A percentile compares a stretch with the other conserved stretches of the same genome.
These are phyloP conservation scores for Penicillium sp. DNA, from an alignment of 2,329 filamentous ascomycete genomes.

Conservation along the genomic window DNA sequence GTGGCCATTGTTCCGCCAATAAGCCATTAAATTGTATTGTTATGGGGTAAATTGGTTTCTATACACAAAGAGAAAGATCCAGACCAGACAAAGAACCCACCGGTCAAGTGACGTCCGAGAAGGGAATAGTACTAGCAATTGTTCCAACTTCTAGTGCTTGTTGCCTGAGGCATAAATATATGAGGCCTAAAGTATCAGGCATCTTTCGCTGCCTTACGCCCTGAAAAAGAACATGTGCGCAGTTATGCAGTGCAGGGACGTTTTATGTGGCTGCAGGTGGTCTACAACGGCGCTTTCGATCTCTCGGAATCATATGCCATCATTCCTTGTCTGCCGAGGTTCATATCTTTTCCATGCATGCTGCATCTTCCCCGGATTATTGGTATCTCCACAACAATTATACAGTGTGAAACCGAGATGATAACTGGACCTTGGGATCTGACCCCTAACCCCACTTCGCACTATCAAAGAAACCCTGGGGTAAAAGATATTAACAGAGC, in stretches of 20 bases:
- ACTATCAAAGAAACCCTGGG: neutral
- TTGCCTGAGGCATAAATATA: neutral
- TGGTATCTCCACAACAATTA: neutral
- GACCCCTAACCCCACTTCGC: neutral
- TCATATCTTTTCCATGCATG: neutral
- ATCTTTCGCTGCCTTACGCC: neutral
- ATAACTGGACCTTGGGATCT: neutral
- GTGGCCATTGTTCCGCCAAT: neutral
- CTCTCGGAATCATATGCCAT: conserved; percentile 2
- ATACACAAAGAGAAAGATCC: neutral
- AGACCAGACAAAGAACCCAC: neutral
- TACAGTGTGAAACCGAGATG: neutral
- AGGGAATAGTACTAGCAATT: neutral
- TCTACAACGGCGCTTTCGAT: neutral
- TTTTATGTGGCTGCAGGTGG: neutral
- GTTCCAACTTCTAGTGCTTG: too few relatives aligned
- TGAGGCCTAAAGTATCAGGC: neutral
- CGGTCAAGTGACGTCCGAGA: neutral
- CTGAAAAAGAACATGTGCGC: neutral
- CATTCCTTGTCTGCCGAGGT: neutral
- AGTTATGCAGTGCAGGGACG: neutral
- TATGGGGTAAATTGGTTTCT: neutral
- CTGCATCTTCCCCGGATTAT: neutral
- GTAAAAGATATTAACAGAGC: neutral
- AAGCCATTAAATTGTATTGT: neutral